Conservation (phyloP, 805 yeast species). For the Wickerhamomyces alni region DNA sequence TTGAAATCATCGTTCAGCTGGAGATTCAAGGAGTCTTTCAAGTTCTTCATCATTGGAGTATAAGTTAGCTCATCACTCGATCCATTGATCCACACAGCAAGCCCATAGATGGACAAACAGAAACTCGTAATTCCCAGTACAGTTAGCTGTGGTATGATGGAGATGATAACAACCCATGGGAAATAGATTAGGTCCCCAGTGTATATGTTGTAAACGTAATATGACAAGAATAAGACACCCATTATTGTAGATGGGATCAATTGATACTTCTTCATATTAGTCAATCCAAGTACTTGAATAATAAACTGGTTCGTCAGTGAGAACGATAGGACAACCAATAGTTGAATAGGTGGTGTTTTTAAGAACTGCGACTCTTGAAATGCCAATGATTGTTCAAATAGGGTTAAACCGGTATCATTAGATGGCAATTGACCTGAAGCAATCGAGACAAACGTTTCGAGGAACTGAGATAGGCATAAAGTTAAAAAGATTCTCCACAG, state of each 20-base stretch:
- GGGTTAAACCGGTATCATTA: conserved; percentile 61
- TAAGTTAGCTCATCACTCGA: conserved; percentile 26
- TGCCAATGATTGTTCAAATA: conserved; percentile 71
- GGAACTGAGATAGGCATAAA: conserved; percentile 54
- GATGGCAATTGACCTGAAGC: conserved; percentile 50
- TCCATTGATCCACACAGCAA: conserved; percentile 58
- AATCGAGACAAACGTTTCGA: conserved; percentile 60
- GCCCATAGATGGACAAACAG: conserved; percentile 46
- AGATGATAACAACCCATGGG: conserved; percentile 51
- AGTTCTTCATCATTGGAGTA: conserved; percentile 30
- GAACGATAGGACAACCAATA: conserved; percentile 45
- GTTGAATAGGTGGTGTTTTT: conserved; percentile 46
- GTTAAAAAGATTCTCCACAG: conserved; percentile 55
- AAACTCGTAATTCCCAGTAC: conserved; percentile 42
- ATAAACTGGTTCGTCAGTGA: conserved; percentile 53
- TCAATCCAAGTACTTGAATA: conserved; percentile 57
- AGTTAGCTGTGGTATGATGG: conserved; percentile 63
- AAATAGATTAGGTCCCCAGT: conserved; percentile 38
- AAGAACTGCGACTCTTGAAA: conserved; percentile 63
- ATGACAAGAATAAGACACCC: conserved; percentile 47
- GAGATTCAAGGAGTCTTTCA: conserved; percentile 31
- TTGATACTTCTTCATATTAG: conserved; percentile 47
- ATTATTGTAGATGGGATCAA: conserved; percentile 57
- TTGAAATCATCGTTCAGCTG: conserved; percentile 58
- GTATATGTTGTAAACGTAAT: conserved; percentile 35